Conservation (phyloP, 164 flowering plant genomes). For the Saururus chinensis region DNA sequence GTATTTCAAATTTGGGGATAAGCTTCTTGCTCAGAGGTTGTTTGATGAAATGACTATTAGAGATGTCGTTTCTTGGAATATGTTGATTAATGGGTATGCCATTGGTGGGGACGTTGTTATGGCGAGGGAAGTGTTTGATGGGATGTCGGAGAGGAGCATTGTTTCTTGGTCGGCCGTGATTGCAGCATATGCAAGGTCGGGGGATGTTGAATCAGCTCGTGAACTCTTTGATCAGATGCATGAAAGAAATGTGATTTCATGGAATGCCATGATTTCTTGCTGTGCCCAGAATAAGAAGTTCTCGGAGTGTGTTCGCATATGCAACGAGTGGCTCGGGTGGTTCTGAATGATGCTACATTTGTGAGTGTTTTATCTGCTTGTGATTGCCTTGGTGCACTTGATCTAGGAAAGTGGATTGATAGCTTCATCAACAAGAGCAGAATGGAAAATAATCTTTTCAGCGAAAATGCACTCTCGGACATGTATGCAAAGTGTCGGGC, state of each 20-base stretch:
- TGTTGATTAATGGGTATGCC: conserved; percentile 20
- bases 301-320: conserved; percentile 18
- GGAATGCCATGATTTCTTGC: conserved; percentile 36
- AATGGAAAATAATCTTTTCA: conserved; percentile 17
- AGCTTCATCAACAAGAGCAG: conserved; percentile 5
- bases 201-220: conserved; percentile 20
- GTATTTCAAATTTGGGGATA: no score
- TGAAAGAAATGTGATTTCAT: conserved; percentile 20
- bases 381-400: conserved; percentile 26
- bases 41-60: no score
- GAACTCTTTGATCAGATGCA: conserved; percentile 24
- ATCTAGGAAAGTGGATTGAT: conserved; percentile 20
- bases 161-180: conserved; percentile 30
- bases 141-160: conserved; percentile 20
- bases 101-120: conserved; percentile 16
- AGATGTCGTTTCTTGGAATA: conserved; percentile 33
- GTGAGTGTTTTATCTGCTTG: conserved; percentile 30
- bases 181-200: conserved; percentile 19
- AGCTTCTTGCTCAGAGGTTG: no score
- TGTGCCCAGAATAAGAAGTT: conserved; percentile 29
- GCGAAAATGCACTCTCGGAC: conserved; percentile 30
- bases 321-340: conserved; percentile 16
- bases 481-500: conserved; percentile 27
- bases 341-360: conserved; percentile 27
- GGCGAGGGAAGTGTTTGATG: conserved; percentile 20